Base-by-base conservation (phyloP, 2,329 filamentous ascomycete genomes). In the Grosmannia penicillata region DNA sequence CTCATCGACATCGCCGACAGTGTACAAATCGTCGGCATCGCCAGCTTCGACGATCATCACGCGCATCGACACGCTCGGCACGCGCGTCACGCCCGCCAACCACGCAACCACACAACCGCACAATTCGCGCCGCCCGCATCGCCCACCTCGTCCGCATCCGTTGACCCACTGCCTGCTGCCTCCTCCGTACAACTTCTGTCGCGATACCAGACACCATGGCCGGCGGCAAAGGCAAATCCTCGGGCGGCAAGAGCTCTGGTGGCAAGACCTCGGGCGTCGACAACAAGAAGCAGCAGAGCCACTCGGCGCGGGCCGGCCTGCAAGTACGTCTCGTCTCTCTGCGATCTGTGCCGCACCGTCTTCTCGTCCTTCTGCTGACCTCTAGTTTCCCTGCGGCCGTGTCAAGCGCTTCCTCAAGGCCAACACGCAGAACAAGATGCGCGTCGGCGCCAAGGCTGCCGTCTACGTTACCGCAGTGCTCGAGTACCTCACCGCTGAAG, bases 391-490 rank as follows among this genome's bases (percentile, higher is more conserved):
- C 45, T 98, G 91, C 61, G 91, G 91, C 66, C 91, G 91, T 80
- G 91, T 98, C 65, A 98, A 98, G 82, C 87, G 91, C 68, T 96
- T 96, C 70, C 72, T 98, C 59, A 95, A 96, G 76, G 86, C 85
- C 63, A 95, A 95, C 68, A 96, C 91, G 36, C 91, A 96, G 60
- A 93, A 95, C 68, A 96, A 96, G 72, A 96, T 95, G 84, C 89
- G 91, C 64, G 93, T 98, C 50, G 91, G 91, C 53, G 91, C 89
- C 56, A 96, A 96, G 72, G 91, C 91, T 48, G 87, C 91, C 49
- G 91, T 98, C 53, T 98, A 98, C 59, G 85, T 96, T 46, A 96
- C 91, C 36, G 91, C 91, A 31, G 91, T 98, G 41, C 82, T 98
- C 48, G 91, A 98, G 68, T 98, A 98, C 60, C 70, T 98, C 50